Evolutionary conservation across 371 early-diverging fungal species (phyloP), one percentile per base, ranked within the genome.

Genomic region (Globomyces sp.): DNA sequence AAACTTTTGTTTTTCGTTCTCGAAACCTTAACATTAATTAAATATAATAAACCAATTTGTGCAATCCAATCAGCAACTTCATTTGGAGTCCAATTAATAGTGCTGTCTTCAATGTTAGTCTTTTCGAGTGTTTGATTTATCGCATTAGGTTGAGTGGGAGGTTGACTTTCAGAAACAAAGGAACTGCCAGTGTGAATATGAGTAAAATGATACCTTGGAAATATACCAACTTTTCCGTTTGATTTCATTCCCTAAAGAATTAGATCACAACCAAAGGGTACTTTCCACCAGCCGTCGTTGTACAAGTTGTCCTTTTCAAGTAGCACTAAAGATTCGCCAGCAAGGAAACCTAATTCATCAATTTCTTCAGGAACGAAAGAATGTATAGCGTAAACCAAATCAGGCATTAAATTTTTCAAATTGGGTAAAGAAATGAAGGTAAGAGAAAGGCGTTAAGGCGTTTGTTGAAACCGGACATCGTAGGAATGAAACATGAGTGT

Each of bases 241-340:
- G 76, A 46, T 63, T 85, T 87, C 63, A 77, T 78, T n/a, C 92
- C 90, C 89, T 24, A 24, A 24, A 24, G 24, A 24, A 24, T 89
- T n/a, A 24, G 10, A n/a, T 66, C 41, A n/a, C 45, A 13, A 4
- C 13, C 8, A 59, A 77, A 24, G 24, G 24, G 24, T 86, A 88
- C 90, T 86, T 86, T 84, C 90, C 90, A 92, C 93, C 93, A 92
- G 41, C 92, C 92, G 74, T 92, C 93, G 34, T 81, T 78, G 70
- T 86, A 91, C 50, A 84, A 77, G 45, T 90, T 91, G 72, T 92
- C 93, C 68, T 82, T 84, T 70, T 90, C 90, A 13, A 90, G 70
- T 2, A 93, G 90, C 34, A 85, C 67, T 10, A 93, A 83, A 36
- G 88, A 82, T 59, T 91, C 91, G 34, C 87, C 89, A 37, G 79